Percentiles rank a stretch among this genome's conserved stretches.
Conservation (phyloP, 2,329 filamentous ascomycete genomes). For the Diatrype stigma region DNA sequence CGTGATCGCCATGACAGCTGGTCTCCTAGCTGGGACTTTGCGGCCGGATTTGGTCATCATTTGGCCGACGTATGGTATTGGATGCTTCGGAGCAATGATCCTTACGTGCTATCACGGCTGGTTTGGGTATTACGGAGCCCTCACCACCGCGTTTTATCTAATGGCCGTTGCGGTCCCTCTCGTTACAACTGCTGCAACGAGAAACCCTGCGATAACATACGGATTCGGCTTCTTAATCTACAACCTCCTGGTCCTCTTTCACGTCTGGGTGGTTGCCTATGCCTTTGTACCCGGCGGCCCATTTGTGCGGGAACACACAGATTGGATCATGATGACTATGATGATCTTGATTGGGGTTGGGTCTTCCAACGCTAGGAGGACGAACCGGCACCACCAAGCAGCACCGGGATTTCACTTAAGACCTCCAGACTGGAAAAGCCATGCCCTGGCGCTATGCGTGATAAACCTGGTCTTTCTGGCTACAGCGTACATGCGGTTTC, state of each 20-base stretch:
- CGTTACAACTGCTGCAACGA: slow-evolving; percentile 70
- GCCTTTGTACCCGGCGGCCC: slow-evolving; percentile 95
- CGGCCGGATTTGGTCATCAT: slow-evolving; percentile 66
- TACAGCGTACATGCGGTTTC: slow-evolving; percentile 85
- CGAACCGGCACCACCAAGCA: slow-evolving; percentile 39
- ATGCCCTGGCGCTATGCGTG: slow-evolving; percentile 56
- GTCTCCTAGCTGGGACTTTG: slow-evolving; percentile 72
- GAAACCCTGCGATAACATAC: slow-evolving; percentile 75
- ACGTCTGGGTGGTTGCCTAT: slow-evolving; percentile 97
- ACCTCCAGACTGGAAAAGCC: slow-evolving; percentile 48
- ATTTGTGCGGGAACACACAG: slow-evolving; percentile 86
- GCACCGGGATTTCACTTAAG: slow-evolving; percentile 30
- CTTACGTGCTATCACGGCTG: slow-evolving; percentile 77
- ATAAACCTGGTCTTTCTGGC: slow-evolving; percentile 78
- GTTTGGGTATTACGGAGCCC: slow-evolving; percentile 82
- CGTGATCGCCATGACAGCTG: slow-evolving; percentile 79
- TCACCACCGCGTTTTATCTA: slow-evolving; percentile 72
- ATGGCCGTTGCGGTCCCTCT: slow-evolving; percentile 75
- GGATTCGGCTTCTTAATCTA: slow-evolving; percentile 87
- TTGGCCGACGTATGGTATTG: slow-evolving; percentile 76
- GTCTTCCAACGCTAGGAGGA: slow-evolving; percentile 65
- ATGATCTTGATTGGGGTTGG: slow-evolving; percentile 84
- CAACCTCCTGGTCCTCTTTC: slow-evolving; percentile 92
- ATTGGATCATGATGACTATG: slow-evolving; percentile 87
- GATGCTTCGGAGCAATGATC: slow-evolving; percentile 73